Conservation (phyloP, 2,329 filamentous ascomycete species). For the Calonectria crousiana region DNA sequence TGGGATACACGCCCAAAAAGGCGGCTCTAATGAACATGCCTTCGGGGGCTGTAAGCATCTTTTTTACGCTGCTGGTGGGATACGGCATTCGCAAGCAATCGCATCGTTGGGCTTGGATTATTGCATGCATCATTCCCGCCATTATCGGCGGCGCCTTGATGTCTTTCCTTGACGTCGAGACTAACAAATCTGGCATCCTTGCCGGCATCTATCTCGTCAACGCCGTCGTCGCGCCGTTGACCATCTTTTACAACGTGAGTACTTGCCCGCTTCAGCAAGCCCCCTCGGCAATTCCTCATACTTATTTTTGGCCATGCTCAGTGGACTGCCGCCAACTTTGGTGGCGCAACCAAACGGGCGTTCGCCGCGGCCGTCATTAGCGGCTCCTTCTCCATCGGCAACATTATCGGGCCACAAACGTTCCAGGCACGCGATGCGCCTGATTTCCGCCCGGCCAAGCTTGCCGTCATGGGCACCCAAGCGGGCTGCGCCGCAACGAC, state of each 20-base stretch:
- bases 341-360: constrained; percentile 64
- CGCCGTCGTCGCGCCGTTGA: constrained; percentile 59
- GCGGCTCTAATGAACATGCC: constrained; percentile 68
- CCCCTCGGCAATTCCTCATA: rapidly evolving
- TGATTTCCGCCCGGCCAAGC: constrained; percentile 65
- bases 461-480: constrained; percentile 66
- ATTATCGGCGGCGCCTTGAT: constrained; percentile 64
- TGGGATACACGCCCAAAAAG: constrained; percentile 58
- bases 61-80: constrained; percentile 62
- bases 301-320: constrained; percentile 26
- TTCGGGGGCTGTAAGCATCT: constrained; percentile 64
- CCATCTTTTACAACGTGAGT: constrained; percentile 59
- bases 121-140: constrained; percentile 61
- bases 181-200: constrained; percentile 61
- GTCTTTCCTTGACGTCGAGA: constrained; percentile 62
- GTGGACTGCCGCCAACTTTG: constrained; percentile 65
- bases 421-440: constrained; percentile 66
- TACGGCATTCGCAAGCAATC: constrained; percentile 60
- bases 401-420: constrained; percentile 69
- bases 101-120: constrained; percentile 64
- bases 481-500: constrained; percentile 57
- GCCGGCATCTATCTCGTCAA: constrained; percentile 65
- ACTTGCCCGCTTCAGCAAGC: rapidly evolving
- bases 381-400: constrained; percentile 64
- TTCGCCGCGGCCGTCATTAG: constrained; percentile 63